Conservation (phyloP, 1,139 yeast species). For the Pichia sp. region DNA sequence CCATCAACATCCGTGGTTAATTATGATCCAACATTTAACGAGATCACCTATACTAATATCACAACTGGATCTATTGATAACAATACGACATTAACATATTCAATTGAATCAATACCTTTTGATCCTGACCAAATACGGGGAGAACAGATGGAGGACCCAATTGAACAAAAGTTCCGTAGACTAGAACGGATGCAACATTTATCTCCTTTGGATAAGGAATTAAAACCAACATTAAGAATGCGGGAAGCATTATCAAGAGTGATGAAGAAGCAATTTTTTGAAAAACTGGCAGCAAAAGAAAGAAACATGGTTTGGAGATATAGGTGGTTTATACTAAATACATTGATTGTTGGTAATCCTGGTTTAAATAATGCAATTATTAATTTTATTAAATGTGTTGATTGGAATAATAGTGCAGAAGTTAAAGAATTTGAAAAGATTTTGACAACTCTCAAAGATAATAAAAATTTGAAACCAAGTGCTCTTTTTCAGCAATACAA, state of each 20-base stretch:
- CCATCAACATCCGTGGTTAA: constrained; percentile 20
- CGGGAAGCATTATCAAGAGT: constrained; percentile 69
- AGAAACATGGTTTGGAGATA: constrained; percentile 90
- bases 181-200: constrained; percentile 78
- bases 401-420: constrained; percentile 83
- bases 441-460: constrained; percentile 22
- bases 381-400: constrained; percentile 79
- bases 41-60: constrained; percentile 26
- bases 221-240: constrained; percentile 81
- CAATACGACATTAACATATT: constrained; percentile 1
- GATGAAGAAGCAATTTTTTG: constrained; percentile 74
- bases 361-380: constrained; percentile 39
- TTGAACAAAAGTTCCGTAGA: constrained; percentile 79
- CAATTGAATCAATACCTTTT: constrained; percentile 28
- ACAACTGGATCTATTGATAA: constrained; percentile 28
- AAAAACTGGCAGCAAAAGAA: constrained; percentile 74
- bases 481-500: neutral
- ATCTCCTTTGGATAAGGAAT: constrained; percentile 71
- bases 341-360: constrained; percentile 32
- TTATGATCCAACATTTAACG: constrained; percentile 21
- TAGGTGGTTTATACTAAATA: constrained; percentile 75
- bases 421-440: constrained; percentile 65
- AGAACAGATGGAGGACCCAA: constrained; percentile 56
- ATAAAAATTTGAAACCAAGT: constrained; percentile 6
- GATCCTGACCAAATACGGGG: constrained; percentile 56